Evolutionary conservation across 768 basidiomycete genomes (phyloP), one percentile per base, ranked within the genome.

Genomic region (Suillus placidus): DNA sequence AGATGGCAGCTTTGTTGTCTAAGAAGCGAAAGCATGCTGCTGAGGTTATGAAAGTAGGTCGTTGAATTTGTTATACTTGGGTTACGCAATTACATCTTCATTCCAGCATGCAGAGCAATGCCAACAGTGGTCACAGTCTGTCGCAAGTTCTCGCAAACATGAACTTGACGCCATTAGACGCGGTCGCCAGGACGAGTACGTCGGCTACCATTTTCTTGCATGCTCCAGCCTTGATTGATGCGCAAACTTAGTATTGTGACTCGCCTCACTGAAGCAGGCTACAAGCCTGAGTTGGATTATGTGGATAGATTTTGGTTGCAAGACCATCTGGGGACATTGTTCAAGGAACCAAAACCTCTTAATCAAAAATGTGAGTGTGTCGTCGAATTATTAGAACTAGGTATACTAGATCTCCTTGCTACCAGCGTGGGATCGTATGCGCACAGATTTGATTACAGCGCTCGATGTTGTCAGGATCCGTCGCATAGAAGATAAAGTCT

Each of bases 361-460:
- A 42, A 12, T 30, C 16, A 18, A 16, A 60, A 60, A 42, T 30
- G 58, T 60, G 58, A 32, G 40, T 60, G 7, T 43, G 26, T 42
- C 20, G 3, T 32, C 12, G 18, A 42, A 60, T 60, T 13, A 18
- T 60, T 42, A 32, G 26, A 60, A 35, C 6, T 60, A 60, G 38
- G 18, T 42, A 60, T 26, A 30, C 30, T 26, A 26, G 26, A 60
- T 42, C 18, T 30, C 26, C 40, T 60, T 42, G 38, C 16, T 20
- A 42, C 58, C 18, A 60, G 58, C 26, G 20, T 60, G 58, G 58
- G 58, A 60, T 60, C 58, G 58, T 32, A 60, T 60, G 16, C 18
- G 58, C 26, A 40, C 40, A 42, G 58, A 30, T 32, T 42, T 60
- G 20, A 42, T 42, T 2, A 20, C 26, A 32, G 40, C 18, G 12